Base-by-base conservation (phyloP, 2,329 filamentous ascomycete species). In the Fusarium pilosicola region DNA sequence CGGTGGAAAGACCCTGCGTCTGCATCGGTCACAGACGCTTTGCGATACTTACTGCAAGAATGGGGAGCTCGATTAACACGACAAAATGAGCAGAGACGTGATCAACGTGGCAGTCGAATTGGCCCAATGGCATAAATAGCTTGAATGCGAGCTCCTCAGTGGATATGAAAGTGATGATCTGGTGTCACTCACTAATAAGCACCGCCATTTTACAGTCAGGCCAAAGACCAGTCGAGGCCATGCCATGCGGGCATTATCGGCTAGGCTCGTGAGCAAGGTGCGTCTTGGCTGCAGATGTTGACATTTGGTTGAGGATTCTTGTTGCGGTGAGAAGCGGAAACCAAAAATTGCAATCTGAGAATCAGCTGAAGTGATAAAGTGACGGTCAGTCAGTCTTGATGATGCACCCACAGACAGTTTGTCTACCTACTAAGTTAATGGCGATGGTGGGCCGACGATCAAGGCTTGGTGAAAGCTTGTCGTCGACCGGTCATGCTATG, bases 311-410 rank as follows among this genome's bases (percentile, higher is more conserved):
- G 38, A 41, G 42, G 34, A 18, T 58, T 45, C 30, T 56, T 62
- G 38, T 74, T 74, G 71, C 71, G 71, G 68, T 72, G 71, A 74
- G 61, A 65, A 45, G 58, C 32, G 28, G 38, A 46, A 48, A 48
- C 30, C 30, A 24, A 58, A n/a, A 34, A 10, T 30, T 28, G 55
- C 46, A 36, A 48, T 11, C 18, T 58, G 55, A 48, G 55, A 58
- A 48, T 48, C n/a, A 48, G 32, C 30, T 57, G 26, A 44, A 46
- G 14, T 39, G 34, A 54, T 54, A 17, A 39, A n/a, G 24, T 39
- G 34, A 39, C 24, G 14, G 41, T 28, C 30, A 58, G n/a, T n/a
- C 13, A 26, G 32, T 48, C 24, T 38, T 54, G 24, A 48, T 48
- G 30, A 57, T 49, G 30, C 30, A 58, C 30, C 24, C 24, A 36